Evolutionary conservation across 768 basidiomycete genomes (phyloP).

Genomic region (Filobasidium floriforme): DNA sequence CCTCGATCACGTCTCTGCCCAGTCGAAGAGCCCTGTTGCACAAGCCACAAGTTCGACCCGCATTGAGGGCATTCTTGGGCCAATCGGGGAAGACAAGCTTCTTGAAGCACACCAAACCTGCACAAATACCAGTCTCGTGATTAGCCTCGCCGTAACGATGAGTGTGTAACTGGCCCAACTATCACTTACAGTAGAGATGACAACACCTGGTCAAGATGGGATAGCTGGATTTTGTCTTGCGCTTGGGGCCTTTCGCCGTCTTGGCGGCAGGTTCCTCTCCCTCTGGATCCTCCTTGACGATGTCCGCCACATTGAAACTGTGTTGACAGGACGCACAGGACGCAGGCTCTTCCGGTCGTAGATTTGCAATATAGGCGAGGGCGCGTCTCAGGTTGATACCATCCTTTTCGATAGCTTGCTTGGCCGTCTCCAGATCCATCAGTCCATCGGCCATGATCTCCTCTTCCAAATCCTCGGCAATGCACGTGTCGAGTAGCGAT

Average conservation of each 20-base stretch:
- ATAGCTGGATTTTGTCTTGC: conserved; percentile 34
- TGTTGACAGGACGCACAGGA: conserved; percentile 16
- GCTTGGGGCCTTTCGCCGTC: conserved; percentile 26
- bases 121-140: not conserved
- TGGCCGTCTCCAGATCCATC: conserved; percentile 68
- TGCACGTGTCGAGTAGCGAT: conserved; percentile 62
- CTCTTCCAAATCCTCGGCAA: conserved; percentile 45
- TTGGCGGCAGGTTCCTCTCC: conserved; percentile 33
- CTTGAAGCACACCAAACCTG: conserved; percentile 62
- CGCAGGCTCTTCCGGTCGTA: conserved; percentile 12
- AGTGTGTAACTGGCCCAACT: not conserved
- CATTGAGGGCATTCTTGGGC: conserved; percentile 60
- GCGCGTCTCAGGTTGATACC: conserved; percentile 70
- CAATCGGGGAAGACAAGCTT: conserved; percentile 68
- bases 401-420: conserved; percentile 64
- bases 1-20: conserved; percentile 67
- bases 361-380: conserved; percentile 58
- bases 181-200: conserved; percentile 70
- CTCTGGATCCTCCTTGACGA: conserved; percentile 13
- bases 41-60: conserved; percentile 61
- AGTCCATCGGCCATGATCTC: conserved; percentile 48
- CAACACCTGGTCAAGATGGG: conserved; percentile 84
- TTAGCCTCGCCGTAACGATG: not conserved
- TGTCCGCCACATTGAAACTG: conserved; percentile 6
- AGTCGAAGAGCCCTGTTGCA: conserved; percentile 65